A percentile compares a stretch with the other conserved stretches of the same genome.
These are phyloP conservation scores for Botrytis aclada DNA, from an alignment of 2,329 filamentous ascomycete genomes.

Conservation along the genomic window DNA sequence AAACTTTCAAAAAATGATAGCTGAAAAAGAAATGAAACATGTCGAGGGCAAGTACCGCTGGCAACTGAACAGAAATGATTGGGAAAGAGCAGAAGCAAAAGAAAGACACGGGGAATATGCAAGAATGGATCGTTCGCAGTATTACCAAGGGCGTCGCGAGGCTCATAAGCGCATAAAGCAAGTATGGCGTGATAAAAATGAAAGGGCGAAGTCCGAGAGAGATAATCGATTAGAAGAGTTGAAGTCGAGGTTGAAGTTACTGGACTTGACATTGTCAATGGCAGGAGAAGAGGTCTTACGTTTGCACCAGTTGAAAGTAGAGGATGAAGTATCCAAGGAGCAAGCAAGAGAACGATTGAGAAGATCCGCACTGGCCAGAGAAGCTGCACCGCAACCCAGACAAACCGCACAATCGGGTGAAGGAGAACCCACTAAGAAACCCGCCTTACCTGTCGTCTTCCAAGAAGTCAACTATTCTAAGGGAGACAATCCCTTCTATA, in stretches of 20 bases:
- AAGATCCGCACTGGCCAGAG: too few relatives aligned
- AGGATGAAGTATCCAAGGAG: background rate
- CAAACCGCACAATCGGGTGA: background rate
- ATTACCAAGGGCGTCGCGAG: background rate
- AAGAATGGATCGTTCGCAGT: background rate
- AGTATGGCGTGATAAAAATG: background rate
- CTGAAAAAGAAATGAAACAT: background rate
- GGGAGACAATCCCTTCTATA: background rate
- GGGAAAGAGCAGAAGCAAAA: background rate
- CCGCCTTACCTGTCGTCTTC: background rate
- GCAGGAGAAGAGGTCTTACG: background rate
- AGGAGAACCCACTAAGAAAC: background rate
- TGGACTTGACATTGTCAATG: background rate
- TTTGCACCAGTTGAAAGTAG: background rate
- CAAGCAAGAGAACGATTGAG: background rate
- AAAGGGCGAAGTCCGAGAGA: background rate
- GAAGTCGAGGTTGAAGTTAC: background rate
- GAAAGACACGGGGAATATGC: background rate
- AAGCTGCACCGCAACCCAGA: background rate
- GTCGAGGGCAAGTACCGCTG: too few relatives aligned
- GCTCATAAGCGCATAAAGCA: rapidly evolving
- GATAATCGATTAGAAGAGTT: background rate
- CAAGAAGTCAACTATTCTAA: background rate
- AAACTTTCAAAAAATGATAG: background rate
- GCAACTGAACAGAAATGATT: too few relatives aligned